Base-by-base conservation (phyloP, 441 rosid genomes). In the Gossypium aridum region DNA sequence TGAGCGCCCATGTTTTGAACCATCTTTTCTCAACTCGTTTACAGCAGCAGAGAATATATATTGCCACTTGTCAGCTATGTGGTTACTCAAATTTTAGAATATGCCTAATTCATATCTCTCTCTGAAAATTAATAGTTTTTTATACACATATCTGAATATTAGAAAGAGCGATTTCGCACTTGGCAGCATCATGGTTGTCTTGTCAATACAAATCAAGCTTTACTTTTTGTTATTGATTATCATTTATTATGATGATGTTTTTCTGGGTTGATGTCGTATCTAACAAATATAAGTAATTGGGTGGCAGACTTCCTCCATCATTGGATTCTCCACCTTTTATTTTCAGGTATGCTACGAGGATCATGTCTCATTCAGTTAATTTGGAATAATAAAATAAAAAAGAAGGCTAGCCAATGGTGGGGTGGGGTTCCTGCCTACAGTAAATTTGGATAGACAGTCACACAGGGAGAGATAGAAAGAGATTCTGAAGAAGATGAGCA, bases 311-410 rank as follows among this genome's bases (percentile, higher is more conserved):
- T 47, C n/a, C 34, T 9, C 23, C 31, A 51, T 64, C 61, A 12
- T 57, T 73, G 25, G 31, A 54, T 67, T 71, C 65, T 60, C 64
- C 20, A 31, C 73, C n/a, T 10, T 57, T 65, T 68, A 10, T 23
- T 67, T 7, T 43, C 66, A 39, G 51, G 81, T 67, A 69, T 28
- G 83, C 76, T 77, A 70, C 67, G 23, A 72, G 81, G 82, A 81
- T 76, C 43, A 59, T 71, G 69, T 64, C 70, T 74, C 49, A 56
- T 70, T 74, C 76, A 59, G 73, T 72, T 75, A 37, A 31, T 80
- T 20, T 78, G 81, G 85, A 83, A 79, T 77, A 22, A 28, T 28
- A 28, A 28, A 28, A 28, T 28, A 28, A 28, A 28, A 28, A 75
- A 73, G 64, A 65, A 47, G 14, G 53, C n/a, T 47, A 47, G 53